phyloP scores from a whole-genome alignment of 75 land plant genomes.

The Cunninghamia lanceolata region DNA sequence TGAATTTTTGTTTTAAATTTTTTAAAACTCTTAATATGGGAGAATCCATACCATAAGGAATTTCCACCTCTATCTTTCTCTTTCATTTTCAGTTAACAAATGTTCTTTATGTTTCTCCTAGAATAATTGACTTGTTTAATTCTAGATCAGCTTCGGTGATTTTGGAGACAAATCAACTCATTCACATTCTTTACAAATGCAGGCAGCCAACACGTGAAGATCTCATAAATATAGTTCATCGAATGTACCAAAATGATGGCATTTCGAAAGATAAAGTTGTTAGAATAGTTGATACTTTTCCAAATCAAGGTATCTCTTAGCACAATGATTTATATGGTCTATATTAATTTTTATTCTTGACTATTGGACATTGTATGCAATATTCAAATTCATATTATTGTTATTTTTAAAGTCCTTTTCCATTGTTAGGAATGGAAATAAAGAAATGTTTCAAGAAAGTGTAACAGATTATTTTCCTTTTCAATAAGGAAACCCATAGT shows the following conservation, averaged over 20 bases:
- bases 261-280: constrained; percentile 60
- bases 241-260: constrained; percentile 90
- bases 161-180: background rate
- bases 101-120: background rate
- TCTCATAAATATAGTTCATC: constrained; percentile 72
- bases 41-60: background rate
- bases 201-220: constrained; percentile 93
- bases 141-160: background rate
- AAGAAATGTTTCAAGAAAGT: background rate
- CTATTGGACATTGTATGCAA: background rate
- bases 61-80: background rate
- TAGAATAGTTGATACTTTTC: constrained; percentile 69
- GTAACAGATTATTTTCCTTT: background rate
- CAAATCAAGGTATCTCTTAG: constrained; percentile 77
- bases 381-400: background rate
- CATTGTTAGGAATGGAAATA: background rate
- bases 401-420: background rate
- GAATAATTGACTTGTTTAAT: background rate
- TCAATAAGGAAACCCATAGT: too few relatives aligned
- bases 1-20: background rate
- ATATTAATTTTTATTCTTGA: background rate
- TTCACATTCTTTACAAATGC: constrained; percentile 12
- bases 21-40: background rate
- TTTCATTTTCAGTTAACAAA: background rate
- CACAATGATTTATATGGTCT: background rate